Percentiles rank a stretch among this genome's conserved stretches.
These are phyloP conservation scores for Delonix regia DNA, from an alignment of 306 rosid species.

Conservation along the genomic window DNA sequence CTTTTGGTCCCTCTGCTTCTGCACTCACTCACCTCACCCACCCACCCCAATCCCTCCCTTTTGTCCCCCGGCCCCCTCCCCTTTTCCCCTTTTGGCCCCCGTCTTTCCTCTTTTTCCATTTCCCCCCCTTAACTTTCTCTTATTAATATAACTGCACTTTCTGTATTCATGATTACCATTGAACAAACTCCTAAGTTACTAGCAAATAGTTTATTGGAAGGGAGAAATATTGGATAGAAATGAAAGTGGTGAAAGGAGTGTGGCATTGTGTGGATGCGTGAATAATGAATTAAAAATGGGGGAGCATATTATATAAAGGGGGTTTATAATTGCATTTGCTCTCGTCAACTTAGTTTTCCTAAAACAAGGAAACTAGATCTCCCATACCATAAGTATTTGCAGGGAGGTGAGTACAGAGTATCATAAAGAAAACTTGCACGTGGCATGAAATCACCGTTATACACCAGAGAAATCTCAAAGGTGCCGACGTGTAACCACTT, in stretches of 20 bases:
- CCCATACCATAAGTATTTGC: background rate
- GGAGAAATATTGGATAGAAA: no score
- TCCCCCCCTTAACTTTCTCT: background rate
- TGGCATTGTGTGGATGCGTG: background rate
- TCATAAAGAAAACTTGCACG: constrained; percentile 33
- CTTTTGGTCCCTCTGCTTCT: constrained; percentile 30
- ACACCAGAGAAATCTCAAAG: constrained; percentile 15
- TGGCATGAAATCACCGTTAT: constrained; percentile 36
- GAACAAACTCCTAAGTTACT: no score
- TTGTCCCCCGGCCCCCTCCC: constrained; percentile 42
- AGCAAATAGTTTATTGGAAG: no score
- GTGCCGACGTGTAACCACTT: constrained; percentile 35
- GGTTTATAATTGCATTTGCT: constrained; percentile 16
- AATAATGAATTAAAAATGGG: no score
- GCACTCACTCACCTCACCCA: constrained; percentile 32
- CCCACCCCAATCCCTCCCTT: constrained; percentile 39
- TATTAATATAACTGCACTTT: no score
- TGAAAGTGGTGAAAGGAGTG: no score
- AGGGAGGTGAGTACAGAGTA: constrained; percentile 7
- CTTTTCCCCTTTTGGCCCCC: background rate
- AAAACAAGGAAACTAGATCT: constrained; percentile 8
- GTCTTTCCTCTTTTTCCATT: rapidly evolving
- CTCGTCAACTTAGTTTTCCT: background rate
- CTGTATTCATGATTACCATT: no score
- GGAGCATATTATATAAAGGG: background rate